Conservation (phyloP, 768 basidiomycete genomes). For the Mycena albidolilacea region DNA sequence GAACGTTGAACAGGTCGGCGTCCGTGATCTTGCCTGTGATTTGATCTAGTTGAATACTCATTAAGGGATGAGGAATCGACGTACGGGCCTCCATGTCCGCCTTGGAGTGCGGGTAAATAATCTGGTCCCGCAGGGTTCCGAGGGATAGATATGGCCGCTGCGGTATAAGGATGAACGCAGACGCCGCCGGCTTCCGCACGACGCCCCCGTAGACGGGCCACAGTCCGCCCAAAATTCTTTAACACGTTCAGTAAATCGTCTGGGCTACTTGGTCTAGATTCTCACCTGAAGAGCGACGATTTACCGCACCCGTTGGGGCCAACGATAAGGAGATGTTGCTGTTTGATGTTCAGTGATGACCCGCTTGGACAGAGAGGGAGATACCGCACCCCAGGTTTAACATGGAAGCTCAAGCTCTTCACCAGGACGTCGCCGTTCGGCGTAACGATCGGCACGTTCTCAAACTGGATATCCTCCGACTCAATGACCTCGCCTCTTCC, state of each 20-base stretch:
- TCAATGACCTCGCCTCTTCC: constrained; percentile 86
- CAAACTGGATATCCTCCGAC: constrained; percentile 92
- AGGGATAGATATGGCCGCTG: constrained; percentile 96
- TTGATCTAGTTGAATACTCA: not conserved
- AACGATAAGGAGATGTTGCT: constrained; percentile 94
- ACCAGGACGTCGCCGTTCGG: constrained; percentile 96
- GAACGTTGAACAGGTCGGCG: constrained; percentile 76
- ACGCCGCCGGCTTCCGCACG: constrained; percentile 90
- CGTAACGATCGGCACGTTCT: constrained; percentile 94
- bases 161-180: constrained; percentile 94
- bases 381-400: constrained; percentile 84
- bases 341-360: constrained; percentile 24
- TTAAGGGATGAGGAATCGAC: not conserved
- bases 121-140: constrained; percentile 95
- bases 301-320: constrained; percentile 97
- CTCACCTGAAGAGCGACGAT: constrained; percentile 83
- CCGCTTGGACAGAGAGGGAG: not conserved
- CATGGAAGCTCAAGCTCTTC: constrained; percentile 86
- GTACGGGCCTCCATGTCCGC: constrained; percentile 83
- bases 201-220: constrained; percentile 84
- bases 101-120: constrained; percentile 94
- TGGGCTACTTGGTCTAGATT: not conserved
- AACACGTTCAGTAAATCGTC: not conserved
- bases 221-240: constrained; percentile 78
- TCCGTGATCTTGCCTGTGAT: constrained; percentile 79